Evolutionary conservation across 1,284 basidiomycete species (phyloP).

Genomic region (Pterula multifida): DNA sequence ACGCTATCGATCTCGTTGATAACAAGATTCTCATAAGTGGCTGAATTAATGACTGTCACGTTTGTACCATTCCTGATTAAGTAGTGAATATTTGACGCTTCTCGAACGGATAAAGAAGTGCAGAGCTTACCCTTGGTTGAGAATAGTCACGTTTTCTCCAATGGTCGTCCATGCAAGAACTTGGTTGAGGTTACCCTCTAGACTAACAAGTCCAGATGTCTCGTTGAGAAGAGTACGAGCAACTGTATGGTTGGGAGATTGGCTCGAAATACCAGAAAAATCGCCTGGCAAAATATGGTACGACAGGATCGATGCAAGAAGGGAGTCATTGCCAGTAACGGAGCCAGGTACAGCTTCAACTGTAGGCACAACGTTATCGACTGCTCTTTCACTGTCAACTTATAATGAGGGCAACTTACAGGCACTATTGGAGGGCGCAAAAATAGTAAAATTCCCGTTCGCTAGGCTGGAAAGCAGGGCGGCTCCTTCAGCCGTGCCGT

Average conservation of each 20-base stretch:
- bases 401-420: constrained; percentile 19
- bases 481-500: constrained; percentile 29
- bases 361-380: constrained; percentile 6
- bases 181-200: constrained; percentile 46
- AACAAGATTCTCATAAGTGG: constrained; percentile 32
- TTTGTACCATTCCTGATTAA: constrained; percentile 21
- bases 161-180: constrained; percentile 50
- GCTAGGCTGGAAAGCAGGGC: constrained; percentile 26
- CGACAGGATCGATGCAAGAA: constrained; percentile 34
- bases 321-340: constrained; percentile 8
- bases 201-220: constrained; percentile 25
- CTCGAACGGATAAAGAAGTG: not conserved
- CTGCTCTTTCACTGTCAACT: constrained; percentile 8
- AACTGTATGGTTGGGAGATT: constrained; percentile 45
- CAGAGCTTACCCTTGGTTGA: constrained; percentile 40
- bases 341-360: constrained; percentile 18
- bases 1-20: constrained; percentile 41
- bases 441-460: constrained; percentile 30
- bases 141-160: constrained; percentile 33
- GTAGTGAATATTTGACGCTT: not conserved
- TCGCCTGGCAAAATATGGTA: constrained; percentile 55
- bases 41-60: constrained; percentile 32
- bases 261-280: constrained; percentile 26
- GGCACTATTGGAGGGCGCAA: constrained; percentile 36
- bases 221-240: constrained; percentile 51